Base-by-base conservation (phyloP, 257 asterid genomes). In the Misopates orontium region DNA sequence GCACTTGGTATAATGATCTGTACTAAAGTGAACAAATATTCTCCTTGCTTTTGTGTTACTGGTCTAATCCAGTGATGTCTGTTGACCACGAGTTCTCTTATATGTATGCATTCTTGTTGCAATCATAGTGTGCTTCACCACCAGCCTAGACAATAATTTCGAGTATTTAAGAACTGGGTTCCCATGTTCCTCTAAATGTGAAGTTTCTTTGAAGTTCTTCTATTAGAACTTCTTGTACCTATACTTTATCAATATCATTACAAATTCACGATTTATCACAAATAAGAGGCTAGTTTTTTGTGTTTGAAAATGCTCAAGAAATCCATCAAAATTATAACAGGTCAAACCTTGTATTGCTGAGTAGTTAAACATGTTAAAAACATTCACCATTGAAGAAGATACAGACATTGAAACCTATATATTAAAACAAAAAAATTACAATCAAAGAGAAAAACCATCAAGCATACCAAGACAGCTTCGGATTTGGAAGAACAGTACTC, bases 401-500 rank as follows among this genome's bases (percentile, higher is more conserved):
- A 28, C 36, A 28, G 36, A 28, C 36, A 3, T 28, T 28, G 2
- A 52, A 52, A 20, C 42, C 45, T 57, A 16, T 21, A 10, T 36
- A 4, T 4, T 10, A 36, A 20, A 71, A 44, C 49, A 0, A 11
- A 39, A 40, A n/a, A 25, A n/a, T 32, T 45, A n/a, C n/a, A 21
- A 50, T 28, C 48, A 16, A 1, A 39, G 64, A 23, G 59, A 54
- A 31, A 67, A 47, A 50, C 23, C 23, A 54, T 2, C 11, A 70
- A 56, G 75, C 81, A 75, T 74, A 79, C 81, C 79, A 80, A 64
- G 80, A 78, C 47, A 78, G 24, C 67, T 75, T 84, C 3, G 82
- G 85, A 76, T 76, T 85, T n/a, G 86, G 87, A 60, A 71, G 80
- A 67, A 77, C 54, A 12, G 80, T 69, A 45, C 75, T 73, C 78